These are phyloP conservation scores for Diplodia sapinea DNA, from an alignment of 2,329 filamentous ascomycete species.

Conservation along the genomic window DNA sequence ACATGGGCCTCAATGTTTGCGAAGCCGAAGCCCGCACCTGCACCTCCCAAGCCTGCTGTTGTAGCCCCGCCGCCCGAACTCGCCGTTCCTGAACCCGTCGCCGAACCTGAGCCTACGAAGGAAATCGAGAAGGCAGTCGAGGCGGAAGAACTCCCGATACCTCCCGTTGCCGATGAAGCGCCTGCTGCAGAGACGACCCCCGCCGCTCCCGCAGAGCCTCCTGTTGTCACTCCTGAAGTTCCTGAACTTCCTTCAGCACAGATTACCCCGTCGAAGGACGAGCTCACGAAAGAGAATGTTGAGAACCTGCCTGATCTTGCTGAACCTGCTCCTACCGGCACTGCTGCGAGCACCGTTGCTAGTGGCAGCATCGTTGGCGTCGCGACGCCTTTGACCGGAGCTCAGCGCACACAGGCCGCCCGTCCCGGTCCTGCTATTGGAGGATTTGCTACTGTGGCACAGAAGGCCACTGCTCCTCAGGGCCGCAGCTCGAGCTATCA, in stretches of 20 bases:
- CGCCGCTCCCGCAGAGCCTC: constrained; percentile 37
- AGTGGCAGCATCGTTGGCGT: constrained; percentile 63
- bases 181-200: constrained; percentile 36
- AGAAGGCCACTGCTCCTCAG: constrained; percentile 72
- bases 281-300: constrained; percentile 89
- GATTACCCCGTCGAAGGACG: constrained; percentile 74
- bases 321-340: constrained; percentile 76
- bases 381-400: constrained; percentile 67
- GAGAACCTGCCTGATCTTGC: constrained; percentile 88
- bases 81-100: constrained; percentile 43
- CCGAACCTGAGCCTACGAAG: constrained; percentile 47
- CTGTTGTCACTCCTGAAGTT: constrained; percentile 44
- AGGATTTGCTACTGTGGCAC: constrained; percentile 78
- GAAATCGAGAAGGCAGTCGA: constrained; percentile 45
- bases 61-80: constrained; percentile 46
- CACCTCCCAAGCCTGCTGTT: constrained; percentile 47
- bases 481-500: constrained; percentile 79
- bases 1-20: constrained; percentile 62
- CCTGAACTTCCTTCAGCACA: constrained; percentile 45
- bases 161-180: constrained; percentile 47
- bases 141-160: constrained; percentile 50
- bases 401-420: constrained; percentile 55
- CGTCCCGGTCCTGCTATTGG: constrained; percentile 69
- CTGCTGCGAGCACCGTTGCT: constrained; percentile 84
- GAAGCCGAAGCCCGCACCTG: constrained; percentile 55